Percentiles rank a stretch among this genome's conserved stretches.
These are phyloP conservation scores for Cryptococcus sp. DNA, from an alignment of 1,284 basidiomycete species.

Conservation along the genomic window DNA sequence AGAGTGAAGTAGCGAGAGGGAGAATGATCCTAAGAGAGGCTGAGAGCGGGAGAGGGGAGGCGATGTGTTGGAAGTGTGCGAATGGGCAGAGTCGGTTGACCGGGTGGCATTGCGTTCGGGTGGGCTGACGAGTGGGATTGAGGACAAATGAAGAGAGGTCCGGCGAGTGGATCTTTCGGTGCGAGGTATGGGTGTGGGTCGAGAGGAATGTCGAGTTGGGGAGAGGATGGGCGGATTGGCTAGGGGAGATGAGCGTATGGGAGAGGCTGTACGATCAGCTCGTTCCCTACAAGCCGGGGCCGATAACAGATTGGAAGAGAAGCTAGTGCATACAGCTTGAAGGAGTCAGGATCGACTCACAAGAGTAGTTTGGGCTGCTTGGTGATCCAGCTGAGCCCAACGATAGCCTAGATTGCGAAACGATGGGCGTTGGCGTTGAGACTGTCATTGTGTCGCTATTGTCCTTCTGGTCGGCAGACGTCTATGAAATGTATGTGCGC, in stretches of 20 bases:
- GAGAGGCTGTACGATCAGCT: conserved; percentile 9
- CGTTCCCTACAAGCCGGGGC: no score
- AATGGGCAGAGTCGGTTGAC: neutral
- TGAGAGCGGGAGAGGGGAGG: conserved; percentile 37
- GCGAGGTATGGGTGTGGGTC: neutral
- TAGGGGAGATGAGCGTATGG: conserved; percentile 18
- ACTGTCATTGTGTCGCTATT: no score
- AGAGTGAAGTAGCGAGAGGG: conserved; percentile 38
- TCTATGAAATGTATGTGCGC: no score
- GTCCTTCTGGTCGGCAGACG: no score
- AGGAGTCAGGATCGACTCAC: no score
- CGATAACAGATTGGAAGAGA: no score
- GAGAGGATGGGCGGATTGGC: conserved; percentile 20
- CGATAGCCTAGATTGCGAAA: no score
- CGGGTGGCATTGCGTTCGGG: neutral
- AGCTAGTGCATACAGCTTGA: no score
- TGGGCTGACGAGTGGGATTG: neutral
- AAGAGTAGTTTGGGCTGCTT: no score
- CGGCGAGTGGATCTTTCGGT: neutral
- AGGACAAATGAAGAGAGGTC: neutral
- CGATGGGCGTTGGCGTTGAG: no score
- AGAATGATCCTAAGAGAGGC: conserved; percentile 38
- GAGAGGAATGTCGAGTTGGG: conserved; percentile 4
- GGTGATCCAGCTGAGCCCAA: no score
- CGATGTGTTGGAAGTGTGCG: conserved; percentile 9